phyloP scores from a whole-genome alignment of 2,329 filamentous ascomycete genomes.

The Exutisphaerella laricina region DNA sequence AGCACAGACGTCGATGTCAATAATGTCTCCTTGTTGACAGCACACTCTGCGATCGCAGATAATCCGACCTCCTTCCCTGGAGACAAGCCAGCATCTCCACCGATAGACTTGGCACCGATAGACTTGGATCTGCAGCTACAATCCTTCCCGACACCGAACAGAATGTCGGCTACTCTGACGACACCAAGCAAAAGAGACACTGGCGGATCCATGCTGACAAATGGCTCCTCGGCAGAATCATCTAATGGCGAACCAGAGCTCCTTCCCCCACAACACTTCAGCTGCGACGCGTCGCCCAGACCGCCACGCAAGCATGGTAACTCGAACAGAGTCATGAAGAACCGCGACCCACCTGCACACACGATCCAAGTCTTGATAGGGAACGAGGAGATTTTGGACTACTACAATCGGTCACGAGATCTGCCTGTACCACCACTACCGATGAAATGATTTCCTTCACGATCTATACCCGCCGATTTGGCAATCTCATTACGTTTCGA shows the following conservation, averaged over 20 bases:
- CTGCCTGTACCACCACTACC: background rate
- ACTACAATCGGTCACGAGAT: conserved; percentile 9
- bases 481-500: background rate
- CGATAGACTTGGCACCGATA: conserved; percentile 5
- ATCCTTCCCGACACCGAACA: conserved; percentile 16
- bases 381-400: conserved; percentile 20
- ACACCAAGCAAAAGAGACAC: conserved; percentile 7
- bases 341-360: conserved; percentile 14
- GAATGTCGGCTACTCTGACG: background rate
- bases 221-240: conserved; percentile 9
- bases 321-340: conserved; percentile 1
- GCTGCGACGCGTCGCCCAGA: conserved; percentile 9
- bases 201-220: conserved; percentile 7
- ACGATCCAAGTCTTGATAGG: conserved; percentile 27
- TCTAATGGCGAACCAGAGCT: conserved; percentile 5
- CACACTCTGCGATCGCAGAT: conserved; percentile 1
- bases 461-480: background rate
- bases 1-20: background rate
- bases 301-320: background rate
- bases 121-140: conserved; percentile 18
- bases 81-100: no score
- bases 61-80: background rate
- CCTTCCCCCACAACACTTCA: background rate
- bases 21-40: background rate
- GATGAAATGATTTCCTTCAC: background rate